phyloP scores from a whole-genome alignment of 768 basidiomycete species.

The Pholiota conissans region DNA sequence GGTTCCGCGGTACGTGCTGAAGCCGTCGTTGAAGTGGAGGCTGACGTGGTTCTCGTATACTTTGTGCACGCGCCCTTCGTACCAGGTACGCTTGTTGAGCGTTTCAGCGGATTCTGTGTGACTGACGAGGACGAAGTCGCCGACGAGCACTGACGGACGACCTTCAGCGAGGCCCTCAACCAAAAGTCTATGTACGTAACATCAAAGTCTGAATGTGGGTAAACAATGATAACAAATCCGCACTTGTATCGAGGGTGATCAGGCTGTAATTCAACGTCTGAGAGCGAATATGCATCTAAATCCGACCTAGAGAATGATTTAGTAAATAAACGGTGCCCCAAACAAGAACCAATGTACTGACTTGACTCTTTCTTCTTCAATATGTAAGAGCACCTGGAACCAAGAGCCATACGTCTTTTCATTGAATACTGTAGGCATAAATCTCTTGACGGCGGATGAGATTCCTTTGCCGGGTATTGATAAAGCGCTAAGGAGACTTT shows the following conservation, averaged over 20 bases:
- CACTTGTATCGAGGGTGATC: constrained; percentile 43
- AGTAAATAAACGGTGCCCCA: background rate
- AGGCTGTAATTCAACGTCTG: constrained; percentile 32
- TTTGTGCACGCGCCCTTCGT: constrained; percentile 48
- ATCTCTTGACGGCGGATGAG: constrained; percentile 24
- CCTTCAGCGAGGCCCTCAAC: constrained; percentile 60
- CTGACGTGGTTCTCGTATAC: constrained; percentile 42
- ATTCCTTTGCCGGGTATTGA: constrained; percentile 21
- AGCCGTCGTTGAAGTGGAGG: constrained; percentile 45
- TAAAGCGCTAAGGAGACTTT: constrained; percentile 28
- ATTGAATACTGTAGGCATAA: constrained; percentile 37
- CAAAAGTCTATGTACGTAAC: constrained; percentile 32
- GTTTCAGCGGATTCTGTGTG: constrained; percentile 20
- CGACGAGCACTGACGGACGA: constrained; percentile 57
- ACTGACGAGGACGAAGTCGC: constrained; percentile 42
- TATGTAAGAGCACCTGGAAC: constrained; percentile 46
- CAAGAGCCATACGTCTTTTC: constrained; percentile 39
- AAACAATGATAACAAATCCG: constrained; percentile 22
- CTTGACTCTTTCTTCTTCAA: constrained; percentile 53
- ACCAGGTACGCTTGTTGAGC: constrained; percentile 30
- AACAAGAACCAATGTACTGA: constrained; percentile 23
- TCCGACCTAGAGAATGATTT: constrained; percentile 31
- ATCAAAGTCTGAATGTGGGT: background rate
- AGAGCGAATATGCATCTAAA: constrained; percentile 36
- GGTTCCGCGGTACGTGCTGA: constrained; percentile 38